Evolutionary conservation across 1,284 basidiomycete genomes (phyloP), one percentile per base, ranked within the genome.

Genomic region (Ustilago tritici): DNA sequence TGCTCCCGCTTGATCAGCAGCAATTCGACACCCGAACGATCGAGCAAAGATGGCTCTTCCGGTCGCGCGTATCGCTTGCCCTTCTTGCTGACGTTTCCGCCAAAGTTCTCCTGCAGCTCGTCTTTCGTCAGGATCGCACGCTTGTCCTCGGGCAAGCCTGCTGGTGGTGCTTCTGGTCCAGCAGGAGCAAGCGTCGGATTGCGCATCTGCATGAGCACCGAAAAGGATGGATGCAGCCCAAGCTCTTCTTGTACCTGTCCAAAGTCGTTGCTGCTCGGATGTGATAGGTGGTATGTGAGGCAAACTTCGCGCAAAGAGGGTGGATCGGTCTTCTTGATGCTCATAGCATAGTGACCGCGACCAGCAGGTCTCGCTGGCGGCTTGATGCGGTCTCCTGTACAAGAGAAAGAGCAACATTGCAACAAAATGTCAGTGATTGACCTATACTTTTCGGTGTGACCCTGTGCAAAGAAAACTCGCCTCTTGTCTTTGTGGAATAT

Each of bases 11-110:
- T 77, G 59, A 78, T 80, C 47, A 80, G 52, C 12, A 81, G 50
- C 40, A 81, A 56, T 61, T 81, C 80, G 15, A 81, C 76, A 34
- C 80, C 80, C 43, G 70, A 62, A 6, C 79, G 78, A 50, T 81
- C 73, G 32, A 81, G 67, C 52, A 78, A 36, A 35, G 55, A 53
- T 4, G 79, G 64, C 55, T 80, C 56, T 55, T 80, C 76, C 0
- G 80, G 80, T 54, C 69, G 60, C 4, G 72, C 78, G 34, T 81
- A 81, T 28, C 73, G 64, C 28, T 77, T 81, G 28, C 78, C 80
- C 15, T 78, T 66, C 15, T 58, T 56, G 9, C 75, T 65, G 19
- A 66, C 76, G n/a, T 71, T 64, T 7, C 80, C 80, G 17, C 80
- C 80, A 61, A 81, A 81, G 34, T 72, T 78, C 5, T 76, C 65